Evolutionary conservation across 2,329 filamentous ascomycete species (phyloP).

Genomic region (Trichophyton benhamiae): DNA sequence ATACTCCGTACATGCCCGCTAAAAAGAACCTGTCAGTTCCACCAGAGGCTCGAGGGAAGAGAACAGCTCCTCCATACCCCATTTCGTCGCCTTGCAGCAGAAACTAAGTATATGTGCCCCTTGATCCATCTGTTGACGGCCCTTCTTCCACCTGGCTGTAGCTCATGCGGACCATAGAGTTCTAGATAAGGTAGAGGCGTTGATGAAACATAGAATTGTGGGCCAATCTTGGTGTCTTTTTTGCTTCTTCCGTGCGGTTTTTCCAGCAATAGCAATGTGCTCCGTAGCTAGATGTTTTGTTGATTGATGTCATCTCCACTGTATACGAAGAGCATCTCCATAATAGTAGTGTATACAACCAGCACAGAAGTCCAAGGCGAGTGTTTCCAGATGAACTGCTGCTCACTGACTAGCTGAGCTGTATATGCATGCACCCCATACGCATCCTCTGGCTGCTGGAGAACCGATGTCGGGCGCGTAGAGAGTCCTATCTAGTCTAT

Average conservation of each 20-base stretch:
- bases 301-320: not conserved
- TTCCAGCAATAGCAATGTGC: not conserved
- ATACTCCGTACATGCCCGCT: not conserved
- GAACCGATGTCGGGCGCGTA: not conserved
- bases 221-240: not conserved
- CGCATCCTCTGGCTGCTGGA: not conserved
- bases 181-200: not conserved
- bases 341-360: not conserved
- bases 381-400: not conserved
- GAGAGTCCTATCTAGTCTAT: not conserved
- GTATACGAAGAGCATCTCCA: not conserved
- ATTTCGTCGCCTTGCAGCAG: not conserved
- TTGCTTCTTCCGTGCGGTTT: not conserved
- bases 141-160: not conserved
- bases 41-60: not conserved
- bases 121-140: not conserved
- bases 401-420: not conserved
- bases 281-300: not conserved
- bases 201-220: not conserved
- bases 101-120: not conserved
- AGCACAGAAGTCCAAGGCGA: not conserved
- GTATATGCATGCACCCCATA: not conserved
- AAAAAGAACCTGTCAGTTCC: not conserved
- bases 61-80: not conserved
- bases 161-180: not conserved